These are phyloP conservation scores for Xylariaceae sp. DNA, from an alignment of 2,329 filamentous ascomycete genomes.

Conservation along the genomic window DNA sequence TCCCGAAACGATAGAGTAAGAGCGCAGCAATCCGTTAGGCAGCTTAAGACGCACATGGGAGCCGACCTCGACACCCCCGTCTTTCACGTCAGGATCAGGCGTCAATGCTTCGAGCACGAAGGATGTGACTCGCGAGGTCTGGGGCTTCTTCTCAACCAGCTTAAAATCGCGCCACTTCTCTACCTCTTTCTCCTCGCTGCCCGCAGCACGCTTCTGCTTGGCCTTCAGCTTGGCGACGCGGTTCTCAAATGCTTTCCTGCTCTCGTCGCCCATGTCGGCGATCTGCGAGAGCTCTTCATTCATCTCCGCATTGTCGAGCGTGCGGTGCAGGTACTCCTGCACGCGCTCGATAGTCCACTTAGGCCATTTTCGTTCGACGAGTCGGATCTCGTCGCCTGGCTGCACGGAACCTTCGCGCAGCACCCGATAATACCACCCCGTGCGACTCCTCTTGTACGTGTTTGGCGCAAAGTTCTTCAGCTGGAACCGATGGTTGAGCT, in stretches of 20 bases:
- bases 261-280: conserved; percentile 57
- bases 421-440: conserved; percentile 72
- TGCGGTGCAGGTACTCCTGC: conserved; percentile 67
- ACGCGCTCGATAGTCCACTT: conserved; percentile 68
- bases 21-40: conserved; percentile 60
- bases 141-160: conserved; percentile 55
- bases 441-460: conserved; percentile 63
- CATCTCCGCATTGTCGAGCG: conserved; percentile 57
- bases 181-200: conserved; percentile 24
- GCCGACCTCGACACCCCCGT: conserved; percentile 48
- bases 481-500: conserved; percentile 71
- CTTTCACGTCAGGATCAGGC: conserved; percentile 43
- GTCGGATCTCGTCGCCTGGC: conserved; percentile 61
- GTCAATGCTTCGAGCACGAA: conserved; percentile 58
- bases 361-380: conserved; percentile 62
- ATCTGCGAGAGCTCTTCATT: conserved; percentile 60
- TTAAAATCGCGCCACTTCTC: conserved; percentile 54
- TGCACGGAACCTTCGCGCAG: conserved; percentile 60
- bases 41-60: conserved; percentile 64
- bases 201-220: conserved; percentile 37
- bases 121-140: conserved; percentile 59
- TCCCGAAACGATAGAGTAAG: conserved; percentile 66
- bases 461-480: conserved; percentile 66
- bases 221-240: conserved; percentile 57
- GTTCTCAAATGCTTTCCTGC: conserved; percentile 54